Conservation (phyloP, 495 filamentous ascomycete species). For the Aspergillus haitiensis region DNA sequence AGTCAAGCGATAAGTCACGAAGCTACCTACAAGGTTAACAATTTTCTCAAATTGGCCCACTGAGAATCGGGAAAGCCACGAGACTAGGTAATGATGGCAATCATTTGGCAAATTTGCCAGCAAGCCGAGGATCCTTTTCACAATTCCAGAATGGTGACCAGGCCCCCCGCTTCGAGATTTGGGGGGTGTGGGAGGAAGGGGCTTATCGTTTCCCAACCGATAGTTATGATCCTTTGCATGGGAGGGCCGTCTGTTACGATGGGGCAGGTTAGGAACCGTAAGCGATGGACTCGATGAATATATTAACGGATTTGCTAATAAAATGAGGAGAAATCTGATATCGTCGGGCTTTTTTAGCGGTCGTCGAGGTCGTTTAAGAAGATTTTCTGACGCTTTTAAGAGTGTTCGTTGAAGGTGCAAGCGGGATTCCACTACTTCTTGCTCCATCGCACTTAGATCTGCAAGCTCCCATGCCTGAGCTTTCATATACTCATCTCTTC, state of each 20-base stretch:
- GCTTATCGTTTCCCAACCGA: constrained; percentile 21
- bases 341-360: constrained; percentile 68
- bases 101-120: constrained; percentile 72
- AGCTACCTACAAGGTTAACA: constrained; percentile 75
- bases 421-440: constrained; percentile 64
- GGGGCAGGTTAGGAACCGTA: constrained; percentile 9
- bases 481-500: constrained; percentile 31
- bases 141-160: constrained; percentile 73
- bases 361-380: constrained; percentile 82
- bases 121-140: constrained; percentile 83
- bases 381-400: constrained; percentile 77
- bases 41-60: constrained; percentile 65
- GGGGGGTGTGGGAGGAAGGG: constrained; percentile 5
- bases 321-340: constrained; percentile 76
- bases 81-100: constrained; percentile 81
- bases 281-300: constrained; percentile 42
- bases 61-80: constrained; percentile 77
- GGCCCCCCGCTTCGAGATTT: constrained; percentile 35
- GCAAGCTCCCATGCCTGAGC: constrained; percentile 34
- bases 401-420: constrained; percentile 66
- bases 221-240: constrained; percentile 25
- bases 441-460: constrained; percentile 52
- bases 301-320: constrained; percentile 80
- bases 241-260: constrained; percentile 34
- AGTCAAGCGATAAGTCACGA: constrained; percentile 78